phyloP scores from a whole-genome alignment of 495 filamentous ascomycete species.

The Talaromyces proteolyticus region DNA sequence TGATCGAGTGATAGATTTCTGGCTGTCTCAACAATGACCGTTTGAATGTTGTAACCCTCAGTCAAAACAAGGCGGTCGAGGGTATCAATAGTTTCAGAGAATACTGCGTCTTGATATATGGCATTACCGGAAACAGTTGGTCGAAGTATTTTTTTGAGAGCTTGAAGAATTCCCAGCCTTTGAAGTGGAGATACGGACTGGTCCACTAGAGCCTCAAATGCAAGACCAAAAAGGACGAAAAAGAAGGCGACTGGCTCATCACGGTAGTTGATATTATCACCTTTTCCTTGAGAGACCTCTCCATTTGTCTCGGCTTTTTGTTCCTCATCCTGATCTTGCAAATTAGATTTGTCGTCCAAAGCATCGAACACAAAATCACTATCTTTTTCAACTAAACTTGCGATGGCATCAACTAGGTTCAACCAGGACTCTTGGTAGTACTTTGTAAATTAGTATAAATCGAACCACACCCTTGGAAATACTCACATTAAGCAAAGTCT shows the following conservation, averaged over 20 bases:
- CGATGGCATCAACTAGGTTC: slow-evolving; percentile 94
- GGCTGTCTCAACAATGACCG: slow-evolving; percentile 87
- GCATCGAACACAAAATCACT: slow-evolving; percentile 97
- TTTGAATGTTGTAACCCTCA: slow-evolving; percentile 83
- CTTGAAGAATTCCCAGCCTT: slow-evolving; percentile 82
- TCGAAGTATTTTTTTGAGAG: slow-evolving; percentile 89
- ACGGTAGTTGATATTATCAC: slow-evolving; percentile 86
- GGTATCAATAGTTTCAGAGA: slow-evolving; percentile 95
- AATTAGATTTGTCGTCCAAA: slow-evolving; percentile 67
- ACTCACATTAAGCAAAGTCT: slow-evolving; percentile 73
- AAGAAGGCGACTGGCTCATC: slow-evolving; percentile 99
- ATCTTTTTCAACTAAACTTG: slow-evolving; percentile 94
- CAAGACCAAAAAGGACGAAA: slow-evolving; percentile 94
- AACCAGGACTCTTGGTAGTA: slow-evolving; percentile 99
- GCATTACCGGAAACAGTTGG: slow-evolving; percentile 95
- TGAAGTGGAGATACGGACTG: slow-evolving; percentile 71
- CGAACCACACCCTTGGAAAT: not conserved
- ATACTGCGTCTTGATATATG: slow-evolving; percentile 92
- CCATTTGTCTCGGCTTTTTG: slow-evolving; percentile 27
- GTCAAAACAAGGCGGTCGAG: slow-evolving; percentile 90
- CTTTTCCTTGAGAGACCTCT: slow-evolving; percentile 44
- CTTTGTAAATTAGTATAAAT: slow-evolving; percentile 18
- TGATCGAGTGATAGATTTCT: slow-evolving; percentile 84
- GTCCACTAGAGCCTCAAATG: slow-evolving; percentile 88
- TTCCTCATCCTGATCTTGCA: slow-evolving; percentile 4